Evolutionary conservation across 148 eudicot genomes (phyloP), one percentile per base, ranked within the genome.

Genomic region (Persicaria maculosa): DNA sequence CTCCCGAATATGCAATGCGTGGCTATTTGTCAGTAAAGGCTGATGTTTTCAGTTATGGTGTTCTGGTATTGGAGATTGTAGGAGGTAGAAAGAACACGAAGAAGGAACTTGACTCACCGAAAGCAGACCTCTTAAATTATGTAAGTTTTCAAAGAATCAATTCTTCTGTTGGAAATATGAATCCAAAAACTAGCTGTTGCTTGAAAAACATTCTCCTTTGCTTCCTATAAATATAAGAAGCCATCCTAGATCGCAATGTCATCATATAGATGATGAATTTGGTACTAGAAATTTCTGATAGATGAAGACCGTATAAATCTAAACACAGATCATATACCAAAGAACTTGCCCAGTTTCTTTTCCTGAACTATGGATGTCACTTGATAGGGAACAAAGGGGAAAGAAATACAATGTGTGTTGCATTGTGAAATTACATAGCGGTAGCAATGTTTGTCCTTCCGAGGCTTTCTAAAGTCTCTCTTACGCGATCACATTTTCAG

Each of bases 1-100:
- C 97, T 69, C 97, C 96, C 36, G 97, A 93, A 79, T 93, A 93
- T 79, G 90, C 92, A 53, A 83, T 88, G 82, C 87, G 76, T 62
- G 98, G 98, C 73, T 83, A 80, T 79, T 71, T 90, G 46, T 90
- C 98, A 2, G 93, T 93, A 62, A 93, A 93, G 83, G 81, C 96
- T 2, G 96, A 93, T 81, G 93, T 93, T 15, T 93, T 87, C 77
- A 90, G 96, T 76, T 93, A 84, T 61, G 98, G 98, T 69, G 68
- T 93, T 62, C 71, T 93, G 80, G 77, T 85, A 8, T 75, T 93
- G 79, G 98, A 93, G 85, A 85, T 93, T 77, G 90, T 93, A 71
- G 82, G 98, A 77, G 98, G 98, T 11, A 84, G 98, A 62, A 90
- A 85, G 79, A 90, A 86, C 68, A 25, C 73, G 71, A 87, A 80